phyloP scores from a whole-genome alignment of 2,329 filamentous ascomycete species.

The Ilyonectria sp. region DNA sequence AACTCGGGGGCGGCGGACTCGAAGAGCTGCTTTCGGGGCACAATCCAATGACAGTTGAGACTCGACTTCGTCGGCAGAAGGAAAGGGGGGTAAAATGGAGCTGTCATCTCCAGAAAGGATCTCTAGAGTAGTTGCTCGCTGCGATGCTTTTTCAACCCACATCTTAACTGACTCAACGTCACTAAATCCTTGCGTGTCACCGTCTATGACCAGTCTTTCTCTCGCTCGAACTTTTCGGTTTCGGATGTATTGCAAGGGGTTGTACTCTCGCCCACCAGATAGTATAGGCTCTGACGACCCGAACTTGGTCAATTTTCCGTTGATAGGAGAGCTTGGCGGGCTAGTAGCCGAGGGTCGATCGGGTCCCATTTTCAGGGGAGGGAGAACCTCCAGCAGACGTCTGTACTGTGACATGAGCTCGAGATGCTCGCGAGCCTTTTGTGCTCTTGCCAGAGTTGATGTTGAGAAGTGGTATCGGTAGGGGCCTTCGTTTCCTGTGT shows the following conservation, averaged over 20 bases:
- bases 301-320: constrained; percentile 50
- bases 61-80: constrained; percentile 61
- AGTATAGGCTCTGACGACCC: constrained; percentile 50
- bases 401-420: constrained; percentile 90
- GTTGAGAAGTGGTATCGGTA: constrained; percentile 80
- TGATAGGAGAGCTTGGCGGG: constrained; percentile 58
- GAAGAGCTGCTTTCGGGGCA: constrained; percentile 64
- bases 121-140: constrained; percentile 48
- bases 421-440: constrained; percentile 87
- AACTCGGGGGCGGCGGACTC: constrained; percentile 80
- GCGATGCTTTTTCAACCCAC: constrained; percentile 81
- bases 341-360: constrained; percentile 58
- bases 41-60: constrained; percentile 61
- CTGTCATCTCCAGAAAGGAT: constrained; percentile 43
- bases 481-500: constrained; percentile 58
- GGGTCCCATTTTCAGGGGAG: constrained; percentile 73
- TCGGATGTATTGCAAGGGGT: constrained; percentile 92
- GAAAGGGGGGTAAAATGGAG: constrained; percentile 61
- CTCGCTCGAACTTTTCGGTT: constrained; percentile 89
- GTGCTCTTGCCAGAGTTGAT: constrained; percentile 85
- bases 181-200: constrained; percentile 82
- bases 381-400: constrained; percentile 82
- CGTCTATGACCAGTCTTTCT: constrained; percentile 81
- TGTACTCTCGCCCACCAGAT: constrained; percentile 80
- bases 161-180: constrained; percentile 79